Evolutionary conservation across 2,329 filamentous ascomycete species (phyloP), one percentile per base, ranked within the genome.

Genomic region (Verticillium isaacii): DNA sequence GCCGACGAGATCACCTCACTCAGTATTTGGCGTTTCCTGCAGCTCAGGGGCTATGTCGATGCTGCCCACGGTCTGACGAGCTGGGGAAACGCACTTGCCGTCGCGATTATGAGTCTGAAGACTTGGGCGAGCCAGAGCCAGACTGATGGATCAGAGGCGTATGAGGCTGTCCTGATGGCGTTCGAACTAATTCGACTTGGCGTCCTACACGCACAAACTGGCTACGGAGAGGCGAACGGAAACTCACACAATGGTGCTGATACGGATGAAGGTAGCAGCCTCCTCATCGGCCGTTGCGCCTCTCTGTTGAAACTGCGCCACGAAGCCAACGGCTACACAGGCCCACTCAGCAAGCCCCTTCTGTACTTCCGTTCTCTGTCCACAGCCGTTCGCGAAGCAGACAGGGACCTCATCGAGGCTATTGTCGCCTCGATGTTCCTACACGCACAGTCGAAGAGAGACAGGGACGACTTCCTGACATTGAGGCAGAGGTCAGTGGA

Each of bases 291-390:
- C 67, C 89, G 95, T 45, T 89, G 93, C 64, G 91, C 93, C 15
- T 93, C 91, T 60, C 81, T 98, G 62, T 85, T 93, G 59, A 92
- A 90, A 70, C 82, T 98, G 64, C 86, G 88, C 36, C 95, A 99
- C 73, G 85, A 91, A 68, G 83, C 85, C 3, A 93, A 94, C 68
- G 95, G 95, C 34, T 99, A 97, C 75, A 97, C 94, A 2, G 95
- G 95, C 0, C 94, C 95, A 1, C 83, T 99, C 1, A 97, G 93
- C 80, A 89, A 95, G 74, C 93, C 94, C 67, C 82, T 97, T 59
- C 82, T 99, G 52, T 89, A 88, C 32, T 99, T 93, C 79, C 90
- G 92, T 64, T 93, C 92, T 1, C 82, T 98, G 62, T 88, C 92
- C 50, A 89, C 89, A 2, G 87, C 91, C 50, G 88, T 97, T 29